Conservation (phyloP, 179 eudicot species). For the Spergularia azorica region DNA sequence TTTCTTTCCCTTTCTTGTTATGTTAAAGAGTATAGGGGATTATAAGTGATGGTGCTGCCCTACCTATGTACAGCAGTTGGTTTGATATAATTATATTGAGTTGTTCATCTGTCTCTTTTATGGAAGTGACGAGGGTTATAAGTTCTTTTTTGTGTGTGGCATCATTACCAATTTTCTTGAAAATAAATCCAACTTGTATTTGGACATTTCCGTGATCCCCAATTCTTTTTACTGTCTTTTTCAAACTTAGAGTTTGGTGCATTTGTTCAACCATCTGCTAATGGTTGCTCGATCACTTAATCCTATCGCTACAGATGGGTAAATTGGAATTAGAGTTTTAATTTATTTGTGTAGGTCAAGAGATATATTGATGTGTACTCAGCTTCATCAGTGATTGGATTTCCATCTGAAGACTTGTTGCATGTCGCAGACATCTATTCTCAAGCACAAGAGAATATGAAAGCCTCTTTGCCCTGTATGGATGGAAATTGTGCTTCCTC, state of each 20-base stretch:
- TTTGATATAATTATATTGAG: conserved; percentile 6
- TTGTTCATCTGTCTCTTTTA: not conserved
- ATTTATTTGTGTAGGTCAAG: conserved; percentile 65
- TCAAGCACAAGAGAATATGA: conserved; percentile 55
- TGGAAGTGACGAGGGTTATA: not conserved
- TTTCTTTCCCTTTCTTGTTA: not conserved
- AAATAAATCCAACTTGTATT: not conserved
- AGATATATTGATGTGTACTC: conserved; percentile 92
- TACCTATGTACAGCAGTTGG: not conserved
- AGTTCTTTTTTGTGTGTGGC: not conserved
- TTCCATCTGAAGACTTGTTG: conserved; percentile 77
- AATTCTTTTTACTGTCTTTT: not conserved
- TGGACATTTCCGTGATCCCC: conserved; percentile 1
- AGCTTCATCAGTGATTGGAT: conserved; percentile 87
- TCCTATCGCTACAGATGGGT: not conserved
- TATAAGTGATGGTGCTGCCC: conserved; percentile 1
- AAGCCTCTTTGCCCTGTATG: conserved; percentile 35
- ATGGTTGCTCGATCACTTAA: not conserved
- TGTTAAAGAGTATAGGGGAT: not conserved
- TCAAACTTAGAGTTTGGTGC: not conserved
- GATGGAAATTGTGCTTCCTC: conserved; percentile 40
- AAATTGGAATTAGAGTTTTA: conserved; percentile 9
- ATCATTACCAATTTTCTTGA: not conserved
- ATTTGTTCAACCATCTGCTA: conserved; percentile 1
- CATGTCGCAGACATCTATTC: conserved; percentile 62